phyloP scores from a whole-genome alignment of 106 monocot species.

The Cymbidium sinense region DNA sequence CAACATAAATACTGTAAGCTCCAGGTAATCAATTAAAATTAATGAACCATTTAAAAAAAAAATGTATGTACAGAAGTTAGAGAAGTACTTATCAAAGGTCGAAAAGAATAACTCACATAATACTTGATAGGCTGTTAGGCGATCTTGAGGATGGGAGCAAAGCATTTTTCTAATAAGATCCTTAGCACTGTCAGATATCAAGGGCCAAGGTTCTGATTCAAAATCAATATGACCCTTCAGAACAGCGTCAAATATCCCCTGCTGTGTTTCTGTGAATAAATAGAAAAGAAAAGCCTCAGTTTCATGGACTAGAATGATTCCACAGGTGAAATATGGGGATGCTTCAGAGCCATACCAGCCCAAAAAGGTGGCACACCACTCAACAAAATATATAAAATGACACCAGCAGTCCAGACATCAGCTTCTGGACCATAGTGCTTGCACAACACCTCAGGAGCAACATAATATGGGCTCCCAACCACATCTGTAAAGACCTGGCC shows the following conservation, averaged over 20 bases:
- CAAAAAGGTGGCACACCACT: conserved; percentile 68
- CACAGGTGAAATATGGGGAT: not conserved
- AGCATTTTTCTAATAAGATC: conserved; percentile 65
- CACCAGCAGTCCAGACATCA: conserved; percentile 71
- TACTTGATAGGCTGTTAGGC: conserved; percentile 59
- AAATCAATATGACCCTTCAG: conserved; percentile 65
- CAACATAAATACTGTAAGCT: no score
- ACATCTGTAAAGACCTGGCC: conserved; percentile 58
- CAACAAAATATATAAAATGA: conserved; percentile 52
- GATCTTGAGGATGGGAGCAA: conserved; percentile 40
- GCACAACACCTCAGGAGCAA: conserved; percentile 52
- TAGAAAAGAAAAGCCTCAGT: not conserved
- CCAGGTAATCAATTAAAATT: not conserved
- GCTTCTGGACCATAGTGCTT: conserved; percentile 55
- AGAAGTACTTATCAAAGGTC: not conserved
- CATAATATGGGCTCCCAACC: conserved; percentile 62
- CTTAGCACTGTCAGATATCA: conserved; percentile 60
- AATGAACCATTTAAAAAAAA: not conserved
- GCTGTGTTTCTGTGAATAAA: conserved; percentile 54
- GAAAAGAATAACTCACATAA: conserved; percentile 31
- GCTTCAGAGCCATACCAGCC: conserved; percentile 28
- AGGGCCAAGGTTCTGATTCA: conserved; percentile 60
- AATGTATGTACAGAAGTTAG: not conserved
- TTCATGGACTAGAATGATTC: not conserved
- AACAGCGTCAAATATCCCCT: conserved; percentile 76